phyloP scores from a whole-genome alignment of 495 filamentous ascomycete genomes.

The Aspergillus mulundensis region DNA sequence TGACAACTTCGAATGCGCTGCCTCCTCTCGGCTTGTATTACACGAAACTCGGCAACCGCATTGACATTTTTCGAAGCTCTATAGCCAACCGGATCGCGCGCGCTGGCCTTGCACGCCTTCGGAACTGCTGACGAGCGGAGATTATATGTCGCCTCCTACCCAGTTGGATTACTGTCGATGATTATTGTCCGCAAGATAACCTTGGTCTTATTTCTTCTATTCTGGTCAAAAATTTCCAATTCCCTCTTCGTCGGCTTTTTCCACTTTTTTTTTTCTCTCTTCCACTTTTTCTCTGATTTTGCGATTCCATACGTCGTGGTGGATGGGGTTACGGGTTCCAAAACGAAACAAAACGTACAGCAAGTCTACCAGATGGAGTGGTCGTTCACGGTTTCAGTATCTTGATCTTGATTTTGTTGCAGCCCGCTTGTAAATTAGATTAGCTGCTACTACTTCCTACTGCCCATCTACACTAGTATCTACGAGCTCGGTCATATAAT shows the following conservation, averaged over 20 bases:
- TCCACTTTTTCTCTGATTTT: conserved; percentile 22
- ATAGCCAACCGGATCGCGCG: conserved; percentile 27
- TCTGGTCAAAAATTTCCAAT: conserved; percentile 13
- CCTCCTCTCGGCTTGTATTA: conserved; percentile 7
- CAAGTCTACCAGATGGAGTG: conserved; percentile 10
- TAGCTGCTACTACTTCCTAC: neutral
- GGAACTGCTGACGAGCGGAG: conserved; percentile 12
- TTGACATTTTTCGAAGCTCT: conserved; percentile 21
- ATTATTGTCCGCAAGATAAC: conserved; percentile 23
- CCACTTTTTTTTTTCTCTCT: conserved; percentile 26
- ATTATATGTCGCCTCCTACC: conserved; percentile 4
- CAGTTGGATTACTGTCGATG: conserved; percentile 25
- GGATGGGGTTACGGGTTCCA: conserved; percentile 14
- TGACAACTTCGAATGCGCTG: conserved; percentile 8
- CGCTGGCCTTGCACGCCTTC: conserved; percentile 44
- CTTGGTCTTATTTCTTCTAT: conserved; percentile 19
- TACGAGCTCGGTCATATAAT: conserved; percentile 14
- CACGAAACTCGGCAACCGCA: conserved; percentile 10
- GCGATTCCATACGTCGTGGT: conserved; percentile 13
- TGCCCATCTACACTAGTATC: neutral
- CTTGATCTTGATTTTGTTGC: conserved; percentile 10
- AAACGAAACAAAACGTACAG: conserved; percentile 17
- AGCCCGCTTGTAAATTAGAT: conserved; percentile 22
- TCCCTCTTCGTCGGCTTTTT: conserved; percentile 11
- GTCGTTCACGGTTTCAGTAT: conserved; percentile 4